Base-by-base conservation (phyloP, 768 basidiomycete species). In the Chiua virens region DNA sequence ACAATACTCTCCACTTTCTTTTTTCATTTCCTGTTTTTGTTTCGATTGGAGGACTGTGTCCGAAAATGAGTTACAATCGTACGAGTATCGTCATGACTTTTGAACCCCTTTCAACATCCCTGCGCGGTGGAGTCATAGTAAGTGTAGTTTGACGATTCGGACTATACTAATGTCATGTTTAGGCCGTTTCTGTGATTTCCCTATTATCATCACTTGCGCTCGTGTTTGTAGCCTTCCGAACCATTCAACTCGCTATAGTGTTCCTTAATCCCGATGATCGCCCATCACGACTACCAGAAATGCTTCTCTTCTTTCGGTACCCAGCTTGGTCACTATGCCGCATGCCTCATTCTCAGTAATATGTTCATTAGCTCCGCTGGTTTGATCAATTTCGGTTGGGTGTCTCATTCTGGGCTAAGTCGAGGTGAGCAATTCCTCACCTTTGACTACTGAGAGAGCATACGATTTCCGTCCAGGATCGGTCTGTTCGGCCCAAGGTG, bases 291-390 rank as follows among this genome's bases (percentile, higher is more conserved):
- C 50, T 58, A 5, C 63, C 66, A 28, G 81, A 82, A 64, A 79
- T 76, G 37, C 70, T 6, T 17, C 15, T 81, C 52, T 87, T 89
- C 66, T 87, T 89, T 66, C 76, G 5, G 78, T 50, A 86, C 86
- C 8, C 86, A 86, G 55, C 76, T 88, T 14, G 88, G 88, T 1
- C 77, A 79, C 44, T 88, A 87, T 63, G 77, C 79, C n/a, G 75
- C 73, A 35, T 86, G 81, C 59, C 72, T 90, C 49, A 71, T 88
- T 53, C 56, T 83, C 23, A 77, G 78, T 53, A 83, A 87, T 63
- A 68, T 80, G 47, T 69, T 83, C 61, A 79, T 71, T 50, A 74
- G 77, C 28, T 45, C 74, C 15, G 74, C 82, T 46, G 84, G 82
- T 35, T 64, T 85, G 9, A 73, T 88, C 43, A 75, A 77, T 30